A percentile compares a stretch with the other conserved stretches of the same genome.
Evolutionary conservation across 73 alveolate genomes (phyloP).

Genomic region (Symbiodinium natans): DNA sequence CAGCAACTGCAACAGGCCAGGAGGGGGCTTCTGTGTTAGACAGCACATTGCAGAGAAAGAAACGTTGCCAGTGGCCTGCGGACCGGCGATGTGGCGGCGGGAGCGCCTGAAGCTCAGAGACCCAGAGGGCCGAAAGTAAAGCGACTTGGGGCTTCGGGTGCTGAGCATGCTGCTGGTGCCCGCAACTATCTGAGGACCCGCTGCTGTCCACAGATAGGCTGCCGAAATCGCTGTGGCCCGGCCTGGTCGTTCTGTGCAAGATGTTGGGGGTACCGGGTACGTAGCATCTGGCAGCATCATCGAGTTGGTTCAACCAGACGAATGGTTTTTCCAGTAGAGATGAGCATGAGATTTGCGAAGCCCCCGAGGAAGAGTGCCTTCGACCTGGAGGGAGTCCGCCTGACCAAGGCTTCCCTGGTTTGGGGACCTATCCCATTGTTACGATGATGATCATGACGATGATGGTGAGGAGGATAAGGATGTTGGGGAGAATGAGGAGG

Average conservation of each 20-base stretch:
- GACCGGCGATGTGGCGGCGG: slow-evolving; percentile 91
- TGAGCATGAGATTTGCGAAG: too few relatives aligned
- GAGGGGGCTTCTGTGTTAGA: background rate
- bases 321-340: background rate
- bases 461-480: background rate
- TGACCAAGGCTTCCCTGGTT: slow-evolving; percentile 74
- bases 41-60: too few relatives aligned
- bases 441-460: background rate
- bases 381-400: slow-evolving; percentile 82
- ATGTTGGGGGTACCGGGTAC: too few relatives aligned
- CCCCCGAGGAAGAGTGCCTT: slow-evolving; percentile 75
- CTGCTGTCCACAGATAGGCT: slow-evolving; percentile 83
- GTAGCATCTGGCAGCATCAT: too few relatives aligned
- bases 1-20: slow-evolving; percentile 59
- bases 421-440: too few relatives aligned
- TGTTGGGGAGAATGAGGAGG: too few relatives aligned
- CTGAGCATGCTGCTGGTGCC: too few relatives aligned
- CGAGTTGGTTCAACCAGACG: too few relatives aligned
- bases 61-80: slow-evolving; percentile 68
- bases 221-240: slow-evolving; percentile 59
- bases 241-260: too few relatives aligned
- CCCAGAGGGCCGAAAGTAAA: background rate
- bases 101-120: slow-evolving; percentile 25
- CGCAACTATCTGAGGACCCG: slow-evolving; percentile 23
- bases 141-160: too few relatives aligned